These are phyloP conservation scores for Nyssa sinensis DNA, from an alignment of 148 eudicot species.

Conservation along the genomic window DNA sequence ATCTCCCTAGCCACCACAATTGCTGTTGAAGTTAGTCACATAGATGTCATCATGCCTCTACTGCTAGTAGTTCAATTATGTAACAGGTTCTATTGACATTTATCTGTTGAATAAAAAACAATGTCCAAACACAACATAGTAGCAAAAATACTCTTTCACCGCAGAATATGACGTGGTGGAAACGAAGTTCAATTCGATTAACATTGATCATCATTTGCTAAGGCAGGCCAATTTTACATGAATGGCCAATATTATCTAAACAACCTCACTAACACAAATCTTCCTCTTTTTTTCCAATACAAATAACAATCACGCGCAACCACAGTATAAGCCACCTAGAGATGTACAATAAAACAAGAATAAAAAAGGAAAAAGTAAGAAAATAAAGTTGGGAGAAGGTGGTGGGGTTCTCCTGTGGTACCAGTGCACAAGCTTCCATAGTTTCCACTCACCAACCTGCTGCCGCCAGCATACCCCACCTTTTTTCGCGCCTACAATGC, in stretches of 20 bases:
- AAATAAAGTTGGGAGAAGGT: not conserved
- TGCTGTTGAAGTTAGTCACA: no score
- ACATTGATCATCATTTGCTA: not conserved
- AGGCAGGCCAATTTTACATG: not conserved
- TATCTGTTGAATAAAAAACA: no score
- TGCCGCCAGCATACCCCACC: not conserved
- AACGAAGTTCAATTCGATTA: not conserved
- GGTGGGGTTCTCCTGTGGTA: not conserved
- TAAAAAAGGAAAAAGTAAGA: not conserved
- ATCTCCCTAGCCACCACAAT: no score
- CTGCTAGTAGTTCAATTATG: no score
- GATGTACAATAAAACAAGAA: not conserved
- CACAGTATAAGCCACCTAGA: not conserved
- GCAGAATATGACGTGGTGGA: not conserved
- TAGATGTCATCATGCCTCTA: no score
- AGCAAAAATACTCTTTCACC: no score
- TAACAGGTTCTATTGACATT: no score
- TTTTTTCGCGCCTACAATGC: not conserved
- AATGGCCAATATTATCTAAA: not conserved
- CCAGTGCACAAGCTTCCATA: not conserved
- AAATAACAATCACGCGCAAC: not conserved
- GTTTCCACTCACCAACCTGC: not conserved
- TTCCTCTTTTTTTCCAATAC: not conserved
- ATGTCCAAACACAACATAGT: no score
- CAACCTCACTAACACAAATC: not conserved